Evolutionary conservation across 2,329 filamentous ascomycete species (phyloP).

Genomic region (Ilyonectria mors-panacis): DNA sequence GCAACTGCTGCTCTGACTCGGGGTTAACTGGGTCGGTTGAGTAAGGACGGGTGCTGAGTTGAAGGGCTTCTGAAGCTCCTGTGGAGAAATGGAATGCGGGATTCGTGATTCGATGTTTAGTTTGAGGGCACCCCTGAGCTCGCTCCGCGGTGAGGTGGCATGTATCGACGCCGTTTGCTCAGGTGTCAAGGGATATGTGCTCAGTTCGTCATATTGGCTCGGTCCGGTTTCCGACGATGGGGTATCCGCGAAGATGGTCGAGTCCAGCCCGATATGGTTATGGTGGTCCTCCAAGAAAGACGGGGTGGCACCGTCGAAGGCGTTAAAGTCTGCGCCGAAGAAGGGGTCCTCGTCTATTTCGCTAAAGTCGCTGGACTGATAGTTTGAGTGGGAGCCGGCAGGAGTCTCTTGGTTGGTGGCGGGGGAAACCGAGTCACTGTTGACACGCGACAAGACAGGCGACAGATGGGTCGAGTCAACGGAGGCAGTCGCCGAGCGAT

Average conservation of each 20-base stretch:
- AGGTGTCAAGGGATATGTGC: conserved; percentile 65
- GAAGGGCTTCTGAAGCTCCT: conserved; percentile 59
- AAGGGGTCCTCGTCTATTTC: conserved; percentile 66
- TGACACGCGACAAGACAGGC: conserved; percentile 59
- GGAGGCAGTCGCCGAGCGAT: conserved; percentile 50
- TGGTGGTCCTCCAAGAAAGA: conserved; percentile 60
- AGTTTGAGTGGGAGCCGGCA: conserved; percentile 65
- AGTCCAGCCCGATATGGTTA: conserved; percentile 41
- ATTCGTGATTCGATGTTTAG: conserved; percentile 43
- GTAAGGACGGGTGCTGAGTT: conserved; percentile 51
- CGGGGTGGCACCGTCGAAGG: conserved; percentile 58
- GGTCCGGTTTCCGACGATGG: conserved; percentile 30
- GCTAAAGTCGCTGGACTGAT: conserved; percentile 65
- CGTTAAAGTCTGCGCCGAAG: conserved; percentile 65
- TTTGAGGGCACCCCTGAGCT: conserved; percentile 48
- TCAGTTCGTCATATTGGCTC: conserved; percentile 44
- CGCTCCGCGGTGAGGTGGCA: conserved; percentile 59
- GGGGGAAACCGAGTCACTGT: conserved; percentile 51
- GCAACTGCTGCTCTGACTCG: conserved; percentile 64
- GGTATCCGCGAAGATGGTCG: conserved; percentile 34
- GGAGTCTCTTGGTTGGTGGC: conserved; percentile 60
- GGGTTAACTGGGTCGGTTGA: conserved; percentile 60
- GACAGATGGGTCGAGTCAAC: conserved; percentile 58
- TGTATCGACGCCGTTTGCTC: conserved; percentile 66
- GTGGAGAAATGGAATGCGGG: conserved; percentile 58